Evolutionary conservation across 177 flowering plant species (phyloP).

Genomic region (Telopea speciosissima): DNA sequence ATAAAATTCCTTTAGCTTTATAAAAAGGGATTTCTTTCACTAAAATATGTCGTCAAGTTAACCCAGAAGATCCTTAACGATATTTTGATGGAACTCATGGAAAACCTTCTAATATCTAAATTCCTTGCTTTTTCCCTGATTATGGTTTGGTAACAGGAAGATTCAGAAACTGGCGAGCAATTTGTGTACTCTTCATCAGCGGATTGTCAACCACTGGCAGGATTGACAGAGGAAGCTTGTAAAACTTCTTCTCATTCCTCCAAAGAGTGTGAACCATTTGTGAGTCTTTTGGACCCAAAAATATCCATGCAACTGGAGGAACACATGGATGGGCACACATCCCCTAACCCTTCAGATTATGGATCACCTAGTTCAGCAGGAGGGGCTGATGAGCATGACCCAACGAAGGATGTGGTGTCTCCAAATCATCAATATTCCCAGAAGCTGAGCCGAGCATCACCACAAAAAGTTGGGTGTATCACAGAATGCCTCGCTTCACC

Average conservation of each 20-base stretch:
- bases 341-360: constrained; percentile 22
- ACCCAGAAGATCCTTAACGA: background rate
- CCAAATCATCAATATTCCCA: constrained; percentile 11
- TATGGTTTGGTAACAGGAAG: constrained; percentile 26
- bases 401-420: constrained; percentile 3
- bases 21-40: background rate
- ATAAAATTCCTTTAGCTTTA: background rate
- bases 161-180: constrained; percentile 26
- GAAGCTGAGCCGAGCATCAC: constrained; percentile 10
- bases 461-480: constrained; percentile 18
- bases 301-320: constrained; percentile 14
- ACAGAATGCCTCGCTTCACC: constrained; percentile 20
- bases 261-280: constrained; percentile 15
- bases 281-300: constrained; percentile 20
- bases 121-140: background rate
- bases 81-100: background rate
- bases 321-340: constrained; percentile 17
- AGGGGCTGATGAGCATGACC: constrained; percentile 20
- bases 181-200: constrained; percentile 20
- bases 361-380: constrained; percentile 31
- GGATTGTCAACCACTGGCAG: constrained; percentile 14
- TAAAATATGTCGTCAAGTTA: no score
- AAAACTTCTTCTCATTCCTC: constrained; percentile 18
- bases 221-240: constrained; percentile 17
- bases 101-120: background rate